Evolutionary conservation across 108 stramenopile species (phyloP), one percentile per base, ranked within the genome.

Genomic region (Skeletonema menzelii): DNA sequence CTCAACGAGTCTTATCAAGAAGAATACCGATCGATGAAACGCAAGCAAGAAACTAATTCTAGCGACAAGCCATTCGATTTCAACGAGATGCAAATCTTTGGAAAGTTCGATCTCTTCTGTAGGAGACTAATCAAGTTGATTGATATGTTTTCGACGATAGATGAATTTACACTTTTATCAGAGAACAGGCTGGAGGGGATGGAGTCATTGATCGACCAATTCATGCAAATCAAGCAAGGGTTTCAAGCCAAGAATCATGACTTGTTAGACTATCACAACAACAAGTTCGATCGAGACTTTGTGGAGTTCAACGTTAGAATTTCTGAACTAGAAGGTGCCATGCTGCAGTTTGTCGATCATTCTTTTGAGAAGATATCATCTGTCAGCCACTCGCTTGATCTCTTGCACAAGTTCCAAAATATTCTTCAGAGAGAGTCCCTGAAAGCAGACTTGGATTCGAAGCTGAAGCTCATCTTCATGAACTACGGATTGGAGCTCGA

Each of bases 401-500:
- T 95, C 13, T 72, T 96, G 55, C 85, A 84, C 56, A 94, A 91
- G 68, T 95, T 95, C 77, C 91, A 95, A 79, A 60, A 62, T 17
- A 91, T 96, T 40, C 80, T 96, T 38, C 94, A 94, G 84, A 72
- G 96, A 64, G 96, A 96, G 55, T 80, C 85, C 19, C 90, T 96
- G 49, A 91, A 90, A 70, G 72, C 86, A 1, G 94, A 94, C 64
- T 79, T 96, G 38, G 93, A 94, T 62, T 88, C 88, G 30, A 96
- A 95, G 80, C 87, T 95, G 32, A 88, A 88, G 78, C 85, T 95
- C 34, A 95, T 96, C 38, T 96, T 96, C 63, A 88, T 94, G 74
- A 96, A 95, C 77, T 96, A 94, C 57, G 94, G 94, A 12, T 69
- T 87, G 30, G 96, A 96, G 79, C 90, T 96, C n/a, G 96, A 96